Evolutionary conservation across 345 rosid species (phyloP), one percentile per base, ranked within the genome.

Genomic region (Brassica rapa): DNA sequence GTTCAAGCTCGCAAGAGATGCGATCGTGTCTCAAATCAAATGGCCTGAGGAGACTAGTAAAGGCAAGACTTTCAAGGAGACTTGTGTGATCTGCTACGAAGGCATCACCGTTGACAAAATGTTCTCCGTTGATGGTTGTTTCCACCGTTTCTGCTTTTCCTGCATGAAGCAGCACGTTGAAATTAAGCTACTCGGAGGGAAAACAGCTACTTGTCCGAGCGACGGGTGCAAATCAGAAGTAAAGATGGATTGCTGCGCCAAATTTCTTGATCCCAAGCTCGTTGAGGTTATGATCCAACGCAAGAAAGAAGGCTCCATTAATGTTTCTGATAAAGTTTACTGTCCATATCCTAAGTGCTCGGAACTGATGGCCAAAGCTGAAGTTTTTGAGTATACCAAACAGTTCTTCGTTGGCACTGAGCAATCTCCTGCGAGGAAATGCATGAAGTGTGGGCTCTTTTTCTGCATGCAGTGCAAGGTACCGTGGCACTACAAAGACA

Each of bases 121-220:
- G 82, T 94, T 92, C 74, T 69, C 87, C 0, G 81, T 94, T 61
- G 89, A 88, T 73, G 87, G 86, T 16, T 93, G 98, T 80, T 77
- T 82, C 70, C 96, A 92, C 65, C 83, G 93, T 14, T 94, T 83
- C 68, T 94, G 97, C 82, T 83, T 86, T 74, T 81, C 94, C 65
- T 94, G 98, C 73, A 90, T 92, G 93, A 94, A 85, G 76, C 89
- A 86, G 81, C 98, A 92, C 39, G 88, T 90, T 4, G 93, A 90
- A 82, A 89, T 84, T 73, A 89, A 88, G 72, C 75, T 94, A 80
- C 92, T 88, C 53, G 84, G 83, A 74, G 97, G 88, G 30, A 68
- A 82, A 78, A 76, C 82, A 63, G 89, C 96, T 30, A 87, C 46
- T 24, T 92, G 96, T 75, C 98, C 94, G 9, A 88, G 89, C 8